phyloP scores from a whole-genome alignment of 148 eudicot species.

The Nyssa sinensis region DNA sequence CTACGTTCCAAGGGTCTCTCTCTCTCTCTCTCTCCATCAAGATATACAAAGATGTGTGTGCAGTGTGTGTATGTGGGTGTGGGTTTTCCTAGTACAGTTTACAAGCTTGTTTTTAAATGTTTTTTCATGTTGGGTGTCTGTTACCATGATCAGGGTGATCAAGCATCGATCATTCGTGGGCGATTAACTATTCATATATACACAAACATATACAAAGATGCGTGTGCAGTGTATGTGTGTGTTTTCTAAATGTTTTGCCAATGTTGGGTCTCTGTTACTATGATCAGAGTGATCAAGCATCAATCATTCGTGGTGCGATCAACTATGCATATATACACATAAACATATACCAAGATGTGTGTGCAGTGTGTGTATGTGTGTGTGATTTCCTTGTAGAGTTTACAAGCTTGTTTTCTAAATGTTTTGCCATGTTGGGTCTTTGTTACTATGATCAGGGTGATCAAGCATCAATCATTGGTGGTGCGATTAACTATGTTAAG shows the following conservation, averaged over 20 bases:
- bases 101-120: background rate
- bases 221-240: background rate
- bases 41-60: no score
- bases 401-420: background rate
- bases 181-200: conserved; percentile 31
- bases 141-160: conserved; percentile 30
- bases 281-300: conserved; percentile 44
- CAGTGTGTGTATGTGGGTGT: background rate
- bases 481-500: conserved; percentile 46
- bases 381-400: no score
- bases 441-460: conserved; percentile 25
- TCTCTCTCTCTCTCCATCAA: background rate
- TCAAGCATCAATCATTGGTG: conserved; percentile 48
- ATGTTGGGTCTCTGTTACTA: background rate
- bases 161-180: conserved; percentile 50
- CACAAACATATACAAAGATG: no score
- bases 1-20: conserved; percentile 58
- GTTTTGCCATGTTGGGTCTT: background rate
- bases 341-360: no score
- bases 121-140: background rate
- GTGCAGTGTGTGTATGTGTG: no score
- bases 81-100: background rate
- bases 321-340: no score
- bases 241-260: background rate
- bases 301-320: conserved; percentile 41